Evolutionary conservation across 1,139 yeast genomes (phyloP).

Genomic region (Debaryomycetaceae sp.): DNA sequence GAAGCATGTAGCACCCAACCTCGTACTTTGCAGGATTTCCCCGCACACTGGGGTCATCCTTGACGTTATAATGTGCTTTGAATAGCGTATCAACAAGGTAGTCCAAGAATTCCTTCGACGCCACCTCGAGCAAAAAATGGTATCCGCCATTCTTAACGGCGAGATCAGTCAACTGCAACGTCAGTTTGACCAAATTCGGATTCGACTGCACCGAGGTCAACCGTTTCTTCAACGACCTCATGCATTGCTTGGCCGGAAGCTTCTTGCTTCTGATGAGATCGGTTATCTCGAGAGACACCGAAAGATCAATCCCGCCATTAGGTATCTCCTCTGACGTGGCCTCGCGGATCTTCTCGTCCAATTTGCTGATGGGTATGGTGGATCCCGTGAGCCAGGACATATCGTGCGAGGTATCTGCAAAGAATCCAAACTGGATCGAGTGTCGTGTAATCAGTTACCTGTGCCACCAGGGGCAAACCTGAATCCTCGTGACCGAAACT

Average conservation of each 20-base stretch:
- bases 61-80: slow-evolving; percentile 33
- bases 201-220: slow-evolving; percentile 55
- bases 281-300: slow-evolving; percentile 78
- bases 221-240: slow-evolving; percentile 77
- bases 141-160: slow-evolving; percentile 92
- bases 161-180: slow-evolving; percentile 74
- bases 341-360: slow-evolving; percentile 63
- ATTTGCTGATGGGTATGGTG: slow-evolving; percentile 40
- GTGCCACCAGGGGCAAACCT: no score
- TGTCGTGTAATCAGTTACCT: no score
- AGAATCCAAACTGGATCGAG: no score
- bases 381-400: slow-evolving; percentile 65
- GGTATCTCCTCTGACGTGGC: slow-evolving; percentile 92
- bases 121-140: slow-evolving; percentile 75
- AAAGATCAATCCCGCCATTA: slow-evolving; percentile 82
- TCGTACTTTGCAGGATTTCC: slow-evolving; percentile 44
- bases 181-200: slow-evolving; percentile 73
- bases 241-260: slow-evolving; percentile 77
- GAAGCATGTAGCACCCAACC: slow-evolving; percentile 59
- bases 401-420: neutral
- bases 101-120: slow-evolving; percentile 85
- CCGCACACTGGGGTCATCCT: slow-evolving; percentile 23
- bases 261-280: slow-evolving; percentile 83
- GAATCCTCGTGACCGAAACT: no score
- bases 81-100: slow-evolving; percentile 48